Conservation (phyloP, 2,329 filamentous ascomycete species). For the Verticillium zaregamsianum region DNA sequence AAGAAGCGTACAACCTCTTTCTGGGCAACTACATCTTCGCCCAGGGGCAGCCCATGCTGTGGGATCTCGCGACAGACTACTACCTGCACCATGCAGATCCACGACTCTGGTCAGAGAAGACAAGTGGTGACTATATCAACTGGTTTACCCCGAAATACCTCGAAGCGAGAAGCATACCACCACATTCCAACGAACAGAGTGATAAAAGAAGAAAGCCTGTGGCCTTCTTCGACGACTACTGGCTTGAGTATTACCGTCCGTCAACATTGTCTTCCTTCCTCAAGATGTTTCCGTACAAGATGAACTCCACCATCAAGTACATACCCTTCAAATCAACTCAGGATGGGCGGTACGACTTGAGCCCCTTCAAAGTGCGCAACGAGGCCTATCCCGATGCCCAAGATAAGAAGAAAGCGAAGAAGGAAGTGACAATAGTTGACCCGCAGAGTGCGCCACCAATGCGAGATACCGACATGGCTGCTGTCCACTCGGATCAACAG, state of each 20-base stretch:
- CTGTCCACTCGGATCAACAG: constrained; percentile 31
- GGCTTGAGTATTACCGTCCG: constrained; percentile 94
- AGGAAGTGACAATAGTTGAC: constrained; percentile 67
- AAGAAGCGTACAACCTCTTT: constrained; percentile 97
- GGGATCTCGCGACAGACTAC: constrained; percentile 93
- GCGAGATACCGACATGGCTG: constrained; percentile 26
- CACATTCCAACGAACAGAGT: constrained; percentile 23
- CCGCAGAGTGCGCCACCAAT: constrained; percentile 38
- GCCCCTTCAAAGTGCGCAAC: constrained; percentile 78
- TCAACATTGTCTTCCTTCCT: constrained; percentile 81
- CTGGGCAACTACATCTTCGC: constrained; percentile 91
- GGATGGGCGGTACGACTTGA: constrained; percentile 75
- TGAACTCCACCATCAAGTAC: constrained; percentile 85
- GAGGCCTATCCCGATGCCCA: constrained; percentile 54
- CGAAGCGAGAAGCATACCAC: constrained; percentile 36
- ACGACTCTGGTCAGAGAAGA: constrained; percentile 61
- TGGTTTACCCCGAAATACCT: constrained; percentile 72
- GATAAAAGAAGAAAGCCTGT: constrained; percentile 40
- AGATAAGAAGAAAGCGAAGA: constrained; percentile 59
- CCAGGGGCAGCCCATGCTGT: constrained; percentile 88
- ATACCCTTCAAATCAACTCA: constrained; percentile 70
- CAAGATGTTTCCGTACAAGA: constrained; percentile 89
- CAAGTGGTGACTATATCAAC: constrained; percentile 70
- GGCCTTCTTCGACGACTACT: constrained; percentile 82
- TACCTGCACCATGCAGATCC: constrained; percentile 91